These are phyloP conservation scores for Lasiosphaeriaceae sp. DNA, from an alignment of 495 filamentous ascomycete species.

Conservation along the genomic window DNA sequence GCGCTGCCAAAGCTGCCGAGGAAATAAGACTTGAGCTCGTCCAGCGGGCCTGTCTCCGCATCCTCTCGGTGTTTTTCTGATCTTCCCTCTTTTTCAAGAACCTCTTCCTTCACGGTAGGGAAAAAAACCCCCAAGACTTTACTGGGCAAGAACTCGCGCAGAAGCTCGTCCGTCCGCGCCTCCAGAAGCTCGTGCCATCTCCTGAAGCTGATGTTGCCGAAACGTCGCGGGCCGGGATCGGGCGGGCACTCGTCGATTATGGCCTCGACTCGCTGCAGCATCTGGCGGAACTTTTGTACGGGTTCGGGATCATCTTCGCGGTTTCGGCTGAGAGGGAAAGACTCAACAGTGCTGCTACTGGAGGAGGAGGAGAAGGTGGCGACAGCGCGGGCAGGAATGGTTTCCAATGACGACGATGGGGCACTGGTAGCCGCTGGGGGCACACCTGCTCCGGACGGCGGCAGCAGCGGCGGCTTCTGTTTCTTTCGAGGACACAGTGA, in stretches of 20 bases:
- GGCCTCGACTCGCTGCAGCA: slow-evolving; percentile 58
- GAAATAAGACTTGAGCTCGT: slow-evolving; percentile 76
- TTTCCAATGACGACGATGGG: too few relatives aligned
- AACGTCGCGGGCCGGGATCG: slow-evolving; percentile 77
- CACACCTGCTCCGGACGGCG: neutral
- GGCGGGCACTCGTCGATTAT: slow-evolving; percentile 78
- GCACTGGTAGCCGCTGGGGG: neutral
- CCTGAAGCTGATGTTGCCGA: slow-evolving; percentile 87
- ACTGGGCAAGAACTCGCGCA: slow-evolving; percentile 59
- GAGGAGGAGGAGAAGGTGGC: too few relatives aligned
- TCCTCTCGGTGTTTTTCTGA: neutral
- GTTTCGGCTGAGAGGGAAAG: slow-evolving; percentile 39
- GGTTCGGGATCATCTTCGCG: slow-evolving; percentile 36
- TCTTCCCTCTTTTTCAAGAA: slow-evolving; percentile 2
- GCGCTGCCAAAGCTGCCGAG: slow-evolving; percentile 83
- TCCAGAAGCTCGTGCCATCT: slow-evolving; percentile 73
- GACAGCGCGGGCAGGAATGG: too few relatives aligned
- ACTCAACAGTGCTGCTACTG: slow-evolving; percentile 25
- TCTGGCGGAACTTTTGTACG: slow-evolving; percentile 57
- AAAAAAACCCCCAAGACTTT: too few relatives aligned
- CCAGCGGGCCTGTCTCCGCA: slow-evolving; percentile 12
- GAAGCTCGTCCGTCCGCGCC: slow-evolving; percentile 49
- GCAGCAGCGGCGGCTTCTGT: too few relatives aligned
- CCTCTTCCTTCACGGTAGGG: slow-evolving; percentile 6
- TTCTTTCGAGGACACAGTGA: slow-evolving; percentile 69